These are phyloP conservation scores for Aureobasidium sp. DNA, from an alignment of 2,329 filamentous ascomycete genomes.

Conservation along the genomic window DNA sequence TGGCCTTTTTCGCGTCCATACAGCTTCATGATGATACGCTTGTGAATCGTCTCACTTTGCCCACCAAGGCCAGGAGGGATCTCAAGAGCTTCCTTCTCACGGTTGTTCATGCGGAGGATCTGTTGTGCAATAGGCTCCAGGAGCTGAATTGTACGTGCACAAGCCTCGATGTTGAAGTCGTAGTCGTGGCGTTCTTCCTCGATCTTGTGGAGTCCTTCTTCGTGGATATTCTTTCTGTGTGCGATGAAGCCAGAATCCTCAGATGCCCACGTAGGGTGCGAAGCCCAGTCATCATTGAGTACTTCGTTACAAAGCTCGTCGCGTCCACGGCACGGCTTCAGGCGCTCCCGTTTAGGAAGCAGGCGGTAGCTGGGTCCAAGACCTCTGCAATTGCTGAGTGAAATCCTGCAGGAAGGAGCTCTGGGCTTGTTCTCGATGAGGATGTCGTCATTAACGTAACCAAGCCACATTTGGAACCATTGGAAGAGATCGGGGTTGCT, in stretches of 20 bases:
- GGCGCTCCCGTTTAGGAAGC: slow-evolving; percentile 80
- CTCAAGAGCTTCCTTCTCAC: slow-evolving; percentile 66
- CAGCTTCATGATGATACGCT: slow-evolving; percentile 94
- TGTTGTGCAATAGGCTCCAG: slow-evolving; percentile 90
- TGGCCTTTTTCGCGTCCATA: slow-evolving; percentile 80
- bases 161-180: slow-evolving; percentile 95
- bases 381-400: slow-evolving; percentile 90
- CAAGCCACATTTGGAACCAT: slow-evolving; percentile 81
- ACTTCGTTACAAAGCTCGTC: slow-evolving; percentile 92
- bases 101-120: slow-evolving; percentile 66
- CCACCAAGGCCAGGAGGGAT: slow-evolving; percentile 81
- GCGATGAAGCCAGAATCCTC: slow-evolving; percentile 97
- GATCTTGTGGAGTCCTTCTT: slow-evolving; percentile 90
- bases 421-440: slow-evolving; percentile 71
- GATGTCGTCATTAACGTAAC: slow-evolving; percentile 68
- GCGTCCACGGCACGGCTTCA: slow-evolving; percentile 86
- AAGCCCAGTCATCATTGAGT: slow-evolving; percentile 96
- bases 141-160: slow-evolving; percentile 88
- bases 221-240: slow-evolving; percentile 91
- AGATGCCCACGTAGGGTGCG: slow-evolving; percentile 96
- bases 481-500: slow-evolving; percentile 81
- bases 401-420: slow-evolving; percentile 73
- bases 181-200: slow-evolving; percentile 98
- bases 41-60: slow-evolving; percentile 93
- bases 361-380: slow-evolving; percentile 92